Evolutionary conservation across 2,329 filamentous ascomycete species (phyloP), one percentile per base, ranked within the genome.

Genomic region (Thelonectria olida): DNA sequence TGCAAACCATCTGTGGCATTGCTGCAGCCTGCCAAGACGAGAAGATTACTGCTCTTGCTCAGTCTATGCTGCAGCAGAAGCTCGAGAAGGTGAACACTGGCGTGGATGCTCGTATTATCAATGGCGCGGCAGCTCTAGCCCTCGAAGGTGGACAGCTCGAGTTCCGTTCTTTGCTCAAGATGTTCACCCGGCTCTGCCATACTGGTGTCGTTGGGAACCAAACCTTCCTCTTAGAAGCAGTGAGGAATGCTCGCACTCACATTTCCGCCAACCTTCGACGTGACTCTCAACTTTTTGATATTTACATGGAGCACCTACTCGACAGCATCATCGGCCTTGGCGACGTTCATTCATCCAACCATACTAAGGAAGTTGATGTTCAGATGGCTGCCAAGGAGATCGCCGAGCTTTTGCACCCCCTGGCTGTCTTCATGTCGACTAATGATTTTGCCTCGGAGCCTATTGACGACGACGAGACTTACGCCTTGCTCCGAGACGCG

Each of bases 41-140:
- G 61, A 97, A 97, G 78, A 97, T 99, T 54, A 96, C 91, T 7
- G 94, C 94, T 5, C 82, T 99, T 53, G 95, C 94, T 2, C 91
- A 97, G 70, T 96, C 93, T 1, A 97, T 99, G 89, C 87, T 99
- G 22, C 80, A 97, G n/a, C 96, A 99, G 73, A 98, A 99, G 76
- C 87, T 98, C 59, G 90, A 91, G 62, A 95, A 96, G 76, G 88
- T 97, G 56, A 96, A 88, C 72, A 84, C 87, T 61, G 81, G 85
- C 5, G 91, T 97, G 2, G 94, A 98, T 80, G 89, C 91, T 27
- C 90, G 90, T 56, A 96, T 99, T 61, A 90, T 98, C 55, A 88
- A 87, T 15, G 93, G 96, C 62, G 89, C 93, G 7, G 93, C 93
- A 8, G 83, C 87, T 6, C 80, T 99, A 56, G 91, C 93, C 28